phyloP scores from a whole-genome alignment of 352 stramenopile species.

The Globisporangium canariense region DNA sequence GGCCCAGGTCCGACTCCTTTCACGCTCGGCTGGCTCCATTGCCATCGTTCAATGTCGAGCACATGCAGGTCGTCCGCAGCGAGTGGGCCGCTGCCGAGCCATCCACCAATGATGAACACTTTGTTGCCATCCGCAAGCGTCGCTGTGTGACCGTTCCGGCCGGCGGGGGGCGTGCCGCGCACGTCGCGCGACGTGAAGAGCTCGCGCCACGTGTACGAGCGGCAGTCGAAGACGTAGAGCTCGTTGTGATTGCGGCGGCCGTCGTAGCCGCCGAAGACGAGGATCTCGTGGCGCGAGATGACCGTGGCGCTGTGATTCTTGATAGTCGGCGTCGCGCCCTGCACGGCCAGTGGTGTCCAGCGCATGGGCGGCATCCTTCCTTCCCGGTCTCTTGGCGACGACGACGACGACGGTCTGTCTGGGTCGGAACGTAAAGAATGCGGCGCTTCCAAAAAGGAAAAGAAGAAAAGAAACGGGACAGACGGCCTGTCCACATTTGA shows the following conservation, averaged over 20 bases:
- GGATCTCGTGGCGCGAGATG: slow-evolving; percentile 50
- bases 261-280: slow-evolving; percentile 95
- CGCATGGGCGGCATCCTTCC: slow-evolving; percentile 40
- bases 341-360: slow-evolving; percentile 51
- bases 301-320: slow-evolving; percentile 86
- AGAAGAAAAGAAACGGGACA: neutral
- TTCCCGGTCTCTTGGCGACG: neutral
- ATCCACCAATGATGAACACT: slow-evolving; percentile 94
- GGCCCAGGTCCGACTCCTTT: slow-evolving; percentile 63
- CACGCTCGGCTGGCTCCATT: slow-evolving; percentile 51
- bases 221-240: slow-evolving; percentile 87
- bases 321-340: slow-evolving; percentile 55
- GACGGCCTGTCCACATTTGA: no score
- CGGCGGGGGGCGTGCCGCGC: slow-evolving; percentile 57
- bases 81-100: slow-evolving; percentile 90
- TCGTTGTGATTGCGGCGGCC: slow-evolving; percentile 93
- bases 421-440: neutral
- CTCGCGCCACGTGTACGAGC: slow-evolving; percentile 66
- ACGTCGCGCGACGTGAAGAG: slow-evolving; percentile 33
- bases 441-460: slow-evolving; percentile 7
- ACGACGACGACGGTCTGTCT: neutral
- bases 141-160: slow-evolving; percentile 94
- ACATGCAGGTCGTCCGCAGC: slow-evolving; percentile 92
- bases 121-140: slow-evolving; percentile 83
- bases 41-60: slow-evolving; percentile 78